These are phyloP conservation scores for Phylloporus rhodoxanthus DNA, from an alignment of 768 basidiomycete genomes.

Conservation along the genomic window DNA sequence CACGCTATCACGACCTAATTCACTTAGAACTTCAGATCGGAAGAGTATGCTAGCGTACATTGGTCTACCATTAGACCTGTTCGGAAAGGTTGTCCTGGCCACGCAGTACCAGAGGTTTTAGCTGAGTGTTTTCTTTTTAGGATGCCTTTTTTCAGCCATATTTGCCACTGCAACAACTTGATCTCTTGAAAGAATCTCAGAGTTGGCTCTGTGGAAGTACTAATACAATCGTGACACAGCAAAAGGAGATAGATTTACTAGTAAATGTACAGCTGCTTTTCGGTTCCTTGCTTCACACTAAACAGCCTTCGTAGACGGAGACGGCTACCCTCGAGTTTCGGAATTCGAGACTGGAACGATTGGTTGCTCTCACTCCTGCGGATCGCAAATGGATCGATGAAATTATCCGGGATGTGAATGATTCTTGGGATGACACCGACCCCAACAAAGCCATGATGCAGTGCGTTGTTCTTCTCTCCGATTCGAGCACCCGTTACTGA, in stretches of 20 bases:
- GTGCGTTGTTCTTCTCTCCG: constrained; percentile 37
- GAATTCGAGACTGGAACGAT: constrained; percentile 72
- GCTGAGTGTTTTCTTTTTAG: constrained; percentile 31
- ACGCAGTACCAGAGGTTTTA: background rate
- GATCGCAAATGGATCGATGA: constrained; percentile 99
- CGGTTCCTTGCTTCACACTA: background rate
- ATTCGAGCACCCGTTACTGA: background rate
- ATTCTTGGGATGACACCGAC: constrained; percentile 67
- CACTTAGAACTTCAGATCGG: constrained; percentile 80
- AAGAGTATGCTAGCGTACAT: constrained; percentile 88
- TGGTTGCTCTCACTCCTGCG: constrained; percentile 78
- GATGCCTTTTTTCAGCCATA: constrained; percentile 98
- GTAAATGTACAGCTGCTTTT: constrained; percentile 56
- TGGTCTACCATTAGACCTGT: constrained; percentile 91
- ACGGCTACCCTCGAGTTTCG: constrained; percentile 82
- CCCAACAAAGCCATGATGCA: constrained; percentile 56
- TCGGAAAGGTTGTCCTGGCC: constrained; percentile 61
- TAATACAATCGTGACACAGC: constrained; percentile 91
- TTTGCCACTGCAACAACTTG: constrained; percentile 90
- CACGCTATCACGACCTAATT: constrained; percentile 66
- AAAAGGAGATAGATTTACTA: constrained; percentile 84
- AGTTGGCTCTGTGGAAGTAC: constrained; percentile 95
- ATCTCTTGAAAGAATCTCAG: constrained; percentile 70
- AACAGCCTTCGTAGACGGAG: constrained; percentile 58
- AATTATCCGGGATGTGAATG: constrained; percentile 79